Base-by-base conservation (phyloP, 805 yeast genomes). In the Sungouiozyma ichnusensis region DNA sequence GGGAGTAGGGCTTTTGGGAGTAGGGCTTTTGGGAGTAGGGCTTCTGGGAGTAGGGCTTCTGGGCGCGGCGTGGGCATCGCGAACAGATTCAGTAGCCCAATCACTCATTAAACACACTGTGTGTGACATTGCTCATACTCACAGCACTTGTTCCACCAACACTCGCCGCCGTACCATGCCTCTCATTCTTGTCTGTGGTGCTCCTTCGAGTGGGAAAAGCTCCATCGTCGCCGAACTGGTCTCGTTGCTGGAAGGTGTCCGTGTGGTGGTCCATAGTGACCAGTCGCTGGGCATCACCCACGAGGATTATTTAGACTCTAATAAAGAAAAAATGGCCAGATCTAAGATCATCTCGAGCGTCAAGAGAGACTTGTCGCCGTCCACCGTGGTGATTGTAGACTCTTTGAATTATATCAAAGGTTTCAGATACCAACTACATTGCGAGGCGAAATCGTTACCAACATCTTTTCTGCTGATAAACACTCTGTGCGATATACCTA, bases 351-450 rank as follows among this genome's bases (percentile, higher is more conserved):
- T 88, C 65, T 76, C 94, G 0, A 95, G 94, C 0, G 92, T 90
- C 15, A 85, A 86, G 54, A 71, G 97, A 49, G 85, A 82, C 48
- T 62, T 92, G 3, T 69, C 83, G 1, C 71, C 79, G 33, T 67
- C 72, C 24, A 79, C 75, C 16, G 71, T 92, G 20, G 97, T 92
- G 1, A 77, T 92, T 15, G 69, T 92, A 41, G 98, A 92, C 59
- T 76, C 92, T 1, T 68, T 87, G 53, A 79, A 85, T 34, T 92
- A 92, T 58, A 92, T 92, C 53, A 92, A 92, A 57, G 98, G 98
- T 0, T 87, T 88, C 60, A 69, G 98, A 46, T 92, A 92, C 63
- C 98, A 92, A 62, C 68, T 92, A 41, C 87, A 77, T 60, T 88
- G 97, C 62, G 98, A 92, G 60, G 88, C 95, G 33, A 90, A 88